Evolutionary conservation across 1,139 yeast genomes (phyloP), one percentile per base, ranked within the genome.

Genomic region (Wickerhamomyces sp.): DNA sequence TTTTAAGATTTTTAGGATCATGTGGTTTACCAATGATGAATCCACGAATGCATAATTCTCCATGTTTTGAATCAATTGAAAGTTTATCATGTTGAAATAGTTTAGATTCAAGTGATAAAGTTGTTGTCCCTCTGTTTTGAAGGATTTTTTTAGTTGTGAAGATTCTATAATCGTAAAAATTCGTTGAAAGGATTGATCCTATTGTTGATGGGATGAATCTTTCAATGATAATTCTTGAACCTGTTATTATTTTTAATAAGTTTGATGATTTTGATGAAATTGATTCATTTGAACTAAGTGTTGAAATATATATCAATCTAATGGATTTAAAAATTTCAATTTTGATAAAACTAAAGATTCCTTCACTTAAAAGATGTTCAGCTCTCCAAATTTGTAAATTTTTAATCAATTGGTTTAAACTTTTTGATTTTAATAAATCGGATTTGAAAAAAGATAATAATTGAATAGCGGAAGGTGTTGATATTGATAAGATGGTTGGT

Each of bases 161-260:
- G 2, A 75, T 61, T 48, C 94, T 68, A 56, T 81, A 81, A 54
- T 85, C 94, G 54, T 69, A 83, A 39, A 75, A 67, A 57, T 84
- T 86, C 1, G 83, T 78, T 36, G 72, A 67, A 9, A 83, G 55
- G 0, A 84, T 52, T 0, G 90, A 81, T 0, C 91, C 91, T 43
- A 79, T 58, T 1, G 78, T 63, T 27, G 75, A 72, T 34, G 61
- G 59, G 40, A 71, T 64, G 33, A 75, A 74, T 18, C 72, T 65
- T 56, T 85, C 93, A 18, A 67, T 62, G 0, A 84, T 67, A 0
- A 81, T 65, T 48, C 88, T 67, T 2, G 79, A 56, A 2, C 78
- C 77, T 10, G 75, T 60, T 2, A 69, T 42, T 0, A 82, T 68
- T 47, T 84, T 71, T 14, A 79, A 50, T 4, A 60, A 51, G 46